A percentile compares a stretch with the other conserved stretches of the same genome.
phyloP scores from a whole-genome alignment of 2,329 filamentous ascomycete genomes.

The Arthrobotrys pseudoclavata region DNA sequence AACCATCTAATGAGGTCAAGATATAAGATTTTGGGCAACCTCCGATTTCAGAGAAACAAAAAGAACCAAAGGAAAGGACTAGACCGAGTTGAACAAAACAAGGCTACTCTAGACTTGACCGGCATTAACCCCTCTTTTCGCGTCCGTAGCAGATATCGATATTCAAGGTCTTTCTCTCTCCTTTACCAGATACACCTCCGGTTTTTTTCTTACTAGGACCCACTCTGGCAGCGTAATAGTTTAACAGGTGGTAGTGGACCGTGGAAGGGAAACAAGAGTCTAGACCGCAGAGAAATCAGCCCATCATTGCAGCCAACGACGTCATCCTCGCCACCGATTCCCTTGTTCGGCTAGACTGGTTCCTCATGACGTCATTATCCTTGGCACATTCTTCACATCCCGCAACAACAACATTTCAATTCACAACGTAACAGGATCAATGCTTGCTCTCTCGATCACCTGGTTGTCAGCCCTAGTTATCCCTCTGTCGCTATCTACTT shows the following conservation, averaged over 20 bases:
- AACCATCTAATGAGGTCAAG: neutral
- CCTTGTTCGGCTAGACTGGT: slow-evolving; percentile 14
- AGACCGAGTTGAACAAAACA: neutral
- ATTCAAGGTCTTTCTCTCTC: slow-evolving; percentile 17
- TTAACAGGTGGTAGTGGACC: too few species aligned
- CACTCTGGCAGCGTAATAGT: too few species aligned
- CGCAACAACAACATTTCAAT: neutral
- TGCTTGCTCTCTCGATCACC: neutral
- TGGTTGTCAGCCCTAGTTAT: neutral
- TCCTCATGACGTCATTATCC: neutral
- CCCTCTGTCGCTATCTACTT: neutral
- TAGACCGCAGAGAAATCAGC: slow-evolving; percentile 7
- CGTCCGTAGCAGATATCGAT: slow-evolving; percentile 1
- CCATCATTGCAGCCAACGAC: slow-evolving; percentile 18
- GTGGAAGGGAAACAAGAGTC: slow-evolving; percentile 4
- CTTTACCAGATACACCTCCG: too few species aligned
- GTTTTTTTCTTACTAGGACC: neutral
- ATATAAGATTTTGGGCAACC: neutral
- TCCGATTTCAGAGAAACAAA: slow-evolving; percentile 3
- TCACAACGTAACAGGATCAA: neutral
- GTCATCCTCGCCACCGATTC: slow-evolving; percentile 29
- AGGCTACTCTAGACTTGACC: too few species aligned
- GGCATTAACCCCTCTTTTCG: neutral
- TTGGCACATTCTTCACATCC: neutral
- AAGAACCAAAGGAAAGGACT: slow-evolving; percentile 1